Conservation (phyloP, 2,329 filamentous ascomycete genomes). For the Blastomyces silverae region DNA sequence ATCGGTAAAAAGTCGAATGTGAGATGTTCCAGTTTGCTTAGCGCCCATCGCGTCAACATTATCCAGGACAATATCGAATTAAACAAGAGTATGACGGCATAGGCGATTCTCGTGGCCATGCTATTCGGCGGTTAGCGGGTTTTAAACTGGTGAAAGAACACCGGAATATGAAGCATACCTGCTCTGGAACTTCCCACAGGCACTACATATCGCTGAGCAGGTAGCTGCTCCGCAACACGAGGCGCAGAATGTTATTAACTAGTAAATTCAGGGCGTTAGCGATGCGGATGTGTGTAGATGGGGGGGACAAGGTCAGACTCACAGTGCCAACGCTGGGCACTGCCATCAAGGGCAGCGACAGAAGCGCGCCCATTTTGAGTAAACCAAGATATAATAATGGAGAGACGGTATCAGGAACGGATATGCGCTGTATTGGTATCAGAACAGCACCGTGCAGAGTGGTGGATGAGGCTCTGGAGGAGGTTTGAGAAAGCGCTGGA, state of each 20-base stretch:
- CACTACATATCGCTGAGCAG: constrained; percentile 90
- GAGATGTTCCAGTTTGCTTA: constrained; percentile 87
- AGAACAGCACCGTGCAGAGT: background rate
- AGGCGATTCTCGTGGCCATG: constrained; percentile 94
- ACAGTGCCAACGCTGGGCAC: constrained; percentile 81
- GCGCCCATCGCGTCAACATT: constrained; percentile 97
- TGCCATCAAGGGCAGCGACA: constrained; percentile 83
- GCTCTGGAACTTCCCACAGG: constrained; percentile 95
- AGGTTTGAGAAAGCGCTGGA: constrained; percentile 7
- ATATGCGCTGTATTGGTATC: background rate
- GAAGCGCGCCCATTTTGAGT: constrained; percentile 71
- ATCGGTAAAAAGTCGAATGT: constrained; percentile 96
- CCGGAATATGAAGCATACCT: constrained; percentile 50
- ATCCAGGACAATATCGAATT: constrained; percentile 98
- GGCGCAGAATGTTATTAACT: constrained; percentile 70
- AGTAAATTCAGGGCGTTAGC: constrained; percentile 19
- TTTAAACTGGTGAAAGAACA: constrained; percentile 9
- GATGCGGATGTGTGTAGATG: too few species aligned
- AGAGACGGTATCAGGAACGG: background rate
- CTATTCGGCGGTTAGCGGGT: constrained; percentile 44
- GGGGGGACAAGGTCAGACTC: constrained; percentile 39
- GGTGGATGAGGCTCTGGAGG: constrained; percentile 6
- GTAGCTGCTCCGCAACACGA: constrained; percentile 97
- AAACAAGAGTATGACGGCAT: constrained; percentile 85
- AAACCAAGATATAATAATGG: constrained; percentile 1